Evolutionary conservation across 202 grass and related monocot genomes (phyloP).

Genomic region (Eragrostis tef): DNA sequence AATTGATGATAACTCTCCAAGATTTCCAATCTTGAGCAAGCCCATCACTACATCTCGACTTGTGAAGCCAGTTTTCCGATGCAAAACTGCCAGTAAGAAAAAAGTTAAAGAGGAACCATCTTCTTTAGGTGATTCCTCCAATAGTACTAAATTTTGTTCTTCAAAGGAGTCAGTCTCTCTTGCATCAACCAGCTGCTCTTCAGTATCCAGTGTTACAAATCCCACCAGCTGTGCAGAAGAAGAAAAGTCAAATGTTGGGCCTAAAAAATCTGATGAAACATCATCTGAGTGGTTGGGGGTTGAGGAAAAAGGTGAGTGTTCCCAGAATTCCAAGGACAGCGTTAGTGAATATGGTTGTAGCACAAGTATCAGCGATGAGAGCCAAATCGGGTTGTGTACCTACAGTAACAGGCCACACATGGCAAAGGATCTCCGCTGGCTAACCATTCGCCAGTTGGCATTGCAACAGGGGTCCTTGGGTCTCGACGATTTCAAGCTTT

Average conservation of each 20-base stretch:
- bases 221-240: conserved; percentile 40
- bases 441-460: conserved; percentile 60
- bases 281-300: conserved; percentile 49
- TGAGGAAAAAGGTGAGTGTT: conserved; percentile 75
- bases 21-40: conserved; percentile 49
- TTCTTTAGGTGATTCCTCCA: conserved; percentile 57
- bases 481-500: conserved; percentile 90
- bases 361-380: conserved; percentile 73
- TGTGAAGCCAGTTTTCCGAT: conserved; percentile 59
- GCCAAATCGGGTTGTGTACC: conserved; percentile 56
- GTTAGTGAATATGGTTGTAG: conserved; percentile 80
- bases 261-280: conserved; percentile 48
- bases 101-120: conserved; percentile 61
- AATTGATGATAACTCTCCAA: conserved; percentile 49
- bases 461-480: conserved; percentile 74
- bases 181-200: conserved; percentile 59
- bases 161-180: conserved; percentile 59
- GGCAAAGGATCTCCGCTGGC: conserved; percentile 85
- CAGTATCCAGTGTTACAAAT: conserved; percentile 56
- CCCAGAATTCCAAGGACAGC: conserved; percentile 87
- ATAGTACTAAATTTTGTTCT: conserved; percentile 59
- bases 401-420: conserved; percentile 84
- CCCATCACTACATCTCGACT: conserved; percentile 55
- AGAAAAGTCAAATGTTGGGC: conserved; percentile 49
- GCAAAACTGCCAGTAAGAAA: conserved; percentile 54